These are phyloP conservation scores for Citeromyces matritensis DNA, from an alignment of 805 yeast species.

Conservation along the genomic window DNA sequence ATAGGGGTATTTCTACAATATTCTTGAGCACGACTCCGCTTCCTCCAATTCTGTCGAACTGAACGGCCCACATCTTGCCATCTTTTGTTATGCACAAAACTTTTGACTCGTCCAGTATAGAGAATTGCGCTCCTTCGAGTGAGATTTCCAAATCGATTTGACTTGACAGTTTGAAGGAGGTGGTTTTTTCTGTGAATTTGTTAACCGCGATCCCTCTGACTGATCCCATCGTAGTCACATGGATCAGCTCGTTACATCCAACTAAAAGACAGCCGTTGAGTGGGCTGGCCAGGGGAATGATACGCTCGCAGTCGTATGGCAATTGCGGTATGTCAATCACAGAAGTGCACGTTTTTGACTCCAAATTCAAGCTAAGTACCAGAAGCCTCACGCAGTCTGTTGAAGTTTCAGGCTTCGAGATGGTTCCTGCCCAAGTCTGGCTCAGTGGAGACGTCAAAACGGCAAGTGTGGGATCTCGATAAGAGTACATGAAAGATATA, in stretches of 20 bases:
- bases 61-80: constrained; percentile 23
- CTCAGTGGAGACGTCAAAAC: constrained; percentile 21
- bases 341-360: constrained; percentile 41
- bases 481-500: constrained; percentile 55
- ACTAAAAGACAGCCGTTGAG: constrained; percentile 53
- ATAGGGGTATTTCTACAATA: constrained; percentile 9
- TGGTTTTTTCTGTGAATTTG: constrained; percentile 24
- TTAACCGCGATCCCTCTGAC: constrained; percentile 50
- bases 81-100: constrained; percentile 22
- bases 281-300: constrained; percentile 52
- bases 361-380: constrained; percentile 55
- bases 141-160: constrained; percentile 32
- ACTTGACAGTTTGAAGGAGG: constrained; percentile 27
- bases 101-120: constrained; percentile 16
- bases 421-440: constrained; percentile 62
- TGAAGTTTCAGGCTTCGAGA: constrained; percentile 11
- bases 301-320: constrained; percentile 58
- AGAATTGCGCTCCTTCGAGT: constrained; percentile 35
- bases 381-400: constrained; percentile 50
- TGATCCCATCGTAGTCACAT: constrained; percentile 69
- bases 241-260: constrained; percentile 68
- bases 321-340: constrained; percentile 49
- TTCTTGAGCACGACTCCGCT: constrained; percentile 8
- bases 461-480: constrained; percentile 73
- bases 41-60: constrained; percentile 18